Conservation (phyloP, 306 rosid genomes). For the Crotalaria pallida region DNA sequence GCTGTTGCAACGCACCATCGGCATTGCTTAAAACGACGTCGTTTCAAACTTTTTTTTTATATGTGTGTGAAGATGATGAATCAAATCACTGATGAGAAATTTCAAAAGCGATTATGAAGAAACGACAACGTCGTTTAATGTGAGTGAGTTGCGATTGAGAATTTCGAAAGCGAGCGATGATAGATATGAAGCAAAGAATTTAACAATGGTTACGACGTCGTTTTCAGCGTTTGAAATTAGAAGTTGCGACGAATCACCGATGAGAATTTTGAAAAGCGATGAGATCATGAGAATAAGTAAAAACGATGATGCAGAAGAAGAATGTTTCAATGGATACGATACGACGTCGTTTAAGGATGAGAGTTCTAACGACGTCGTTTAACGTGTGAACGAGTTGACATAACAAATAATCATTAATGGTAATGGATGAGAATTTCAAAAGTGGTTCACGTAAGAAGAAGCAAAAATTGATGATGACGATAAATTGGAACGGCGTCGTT, state of each 20-base stretch:
- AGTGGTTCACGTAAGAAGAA: background rate
- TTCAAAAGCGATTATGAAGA: too few species aligned
- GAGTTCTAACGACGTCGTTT: background rate
- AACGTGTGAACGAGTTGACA: background rate
- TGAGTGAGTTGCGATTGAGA: background rate
- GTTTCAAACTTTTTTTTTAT: background rate
- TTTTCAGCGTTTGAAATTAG: too few species aligned
- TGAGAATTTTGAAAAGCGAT: too few species aligned
- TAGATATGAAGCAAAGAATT: too few species aligned
- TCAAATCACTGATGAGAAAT: too few species aligned
- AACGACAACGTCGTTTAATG: too few species aligned
- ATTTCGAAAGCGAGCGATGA: background rate
- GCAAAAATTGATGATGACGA: background rate
- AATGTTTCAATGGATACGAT: background rate
- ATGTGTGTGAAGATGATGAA: too few species aligned
- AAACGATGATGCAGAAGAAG: background rate
- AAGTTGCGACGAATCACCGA: too few species aligned
- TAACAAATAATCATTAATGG: too few species aligned
- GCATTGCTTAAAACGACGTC: constrained; percentile 28
- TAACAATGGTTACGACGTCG: too few species aligned
- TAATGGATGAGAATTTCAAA: background rate
- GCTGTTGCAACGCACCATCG: constrained; percentile 28
- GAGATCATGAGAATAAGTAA: background rate
- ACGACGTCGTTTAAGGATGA: too few species aligned
- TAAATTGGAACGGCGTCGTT: constrained; percentile 19